These are phyloP conservation scores for Erysimum cheiri DNA, from an alignment of 441 rosid species.

Conservation along the genomic window DNA sequence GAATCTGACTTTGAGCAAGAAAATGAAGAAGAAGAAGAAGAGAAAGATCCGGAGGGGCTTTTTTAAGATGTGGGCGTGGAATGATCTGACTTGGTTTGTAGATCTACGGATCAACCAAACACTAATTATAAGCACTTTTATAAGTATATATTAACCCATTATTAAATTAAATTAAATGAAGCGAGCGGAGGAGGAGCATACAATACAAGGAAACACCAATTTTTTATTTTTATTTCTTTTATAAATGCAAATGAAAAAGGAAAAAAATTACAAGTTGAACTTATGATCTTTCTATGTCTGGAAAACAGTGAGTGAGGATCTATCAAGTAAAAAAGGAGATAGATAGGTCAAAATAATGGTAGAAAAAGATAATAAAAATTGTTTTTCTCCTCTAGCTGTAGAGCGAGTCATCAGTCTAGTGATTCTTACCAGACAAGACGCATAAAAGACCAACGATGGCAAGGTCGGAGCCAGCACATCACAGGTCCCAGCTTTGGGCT, in stretches of 20 bases:
- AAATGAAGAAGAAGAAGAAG: slow-evolving; percentile 23
- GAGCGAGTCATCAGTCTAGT: not conserved
- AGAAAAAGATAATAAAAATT: too few species aligned
- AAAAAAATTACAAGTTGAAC: too few species aligned
- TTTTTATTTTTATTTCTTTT: too few species aligned
- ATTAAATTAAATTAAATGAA: not conserved
- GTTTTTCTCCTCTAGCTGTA: too few species aligned
- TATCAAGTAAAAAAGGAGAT: too few species aligned
- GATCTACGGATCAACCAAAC: slow-evolving; percentile 71
- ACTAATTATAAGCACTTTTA: too few species aligned
- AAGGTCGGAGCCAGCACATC: slow-evolving; percentile 85
- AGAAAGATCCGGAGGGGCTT: slow-evolving; percentile 28
- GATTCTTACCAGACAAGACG: slow-evolving; percentile 61
- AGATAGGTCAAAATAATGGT: too few species aligned
- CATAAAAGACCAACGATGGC: slow-evolving; percentile 71
- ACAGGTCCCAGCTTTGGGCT: slow-evolving; percentile 72
- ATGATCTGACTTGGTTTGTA: slow-evolving; percentile 37
- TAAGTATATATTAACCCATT: too few species aligned
- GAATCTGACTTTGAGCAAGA: slow-evolving; percentile 33
- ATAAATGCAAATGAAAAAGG: too few species aligned
- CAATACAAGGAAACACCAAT: too few species aligned
- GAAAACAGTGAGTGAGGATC: too few species aligned
- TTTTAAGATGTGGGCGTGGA: slow-evolving; percentile 35
- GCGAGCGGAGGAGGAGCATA: slow-evolving; percentile 17
- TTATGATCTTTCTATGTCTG: too few species aligned